Base-by-base conservation (phyloP, 495 filamentous ascomycete species). In the Neurospora sp. region DNA sequence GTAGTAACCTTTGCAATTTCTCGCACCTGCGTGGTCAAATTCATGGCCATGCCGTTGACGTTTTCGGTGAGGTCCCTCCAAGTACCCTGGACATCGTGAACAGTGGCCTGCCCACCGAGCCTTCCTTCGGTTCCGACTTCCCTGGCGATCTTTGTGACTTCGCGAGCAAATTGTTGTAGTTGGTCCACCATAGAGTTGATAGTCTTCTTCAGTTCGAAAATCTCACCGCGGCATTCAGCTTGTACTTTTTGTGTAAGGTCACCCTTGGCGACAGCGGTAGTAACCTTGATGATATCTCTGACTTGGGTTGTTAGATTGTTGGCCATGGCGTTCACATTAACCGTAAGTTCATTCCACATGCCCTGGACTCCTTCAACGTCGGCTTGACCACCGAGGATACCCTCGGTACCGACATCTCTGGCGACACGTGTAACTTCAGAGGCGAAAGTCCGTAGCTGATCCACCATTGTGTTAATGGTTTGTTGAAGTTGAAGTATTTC, bases 121-220 rank as follows among this genome's bases (percentile, higher is more conserved):
- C 94, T 91, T 78, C 96, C 96, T 79, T 99, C 96, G 1, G 96
- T 98, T 74, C 96, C 96, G 85, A 99, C 96, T 79, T 98, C 96
- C 78, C 94, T 90, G 45, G 96, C 96, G 77, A 99, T 97, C 85
- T 97, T 97, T 21, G 96, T 98, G 69, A 99, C 96, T 85, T 99
- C 94, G 69, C 95, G 92, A 3, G 96, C 96, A 78, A 99, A 99
- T 79, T 97, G 94, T 75, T 94, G 93, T 24, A 99, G 87, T 81
- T 97, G 96, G 80, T 98, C 96, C 75, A 99, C 96, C 96, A 99
- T 99, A 82, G 92, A 94, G 81, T 99, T 99, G 84, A 99, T 98
- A 54, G 96, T 99, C 70, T 92, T 92, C 82, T 99, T 99, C 59
- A 99, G 89, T 79, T 97, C 91, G 69, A 95, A 88, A 62, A 99